Evolutionary conservation across 768 basidiomycete genomes (phyloP).

Genomic region (Coprinopsis cinerea): DNA sequence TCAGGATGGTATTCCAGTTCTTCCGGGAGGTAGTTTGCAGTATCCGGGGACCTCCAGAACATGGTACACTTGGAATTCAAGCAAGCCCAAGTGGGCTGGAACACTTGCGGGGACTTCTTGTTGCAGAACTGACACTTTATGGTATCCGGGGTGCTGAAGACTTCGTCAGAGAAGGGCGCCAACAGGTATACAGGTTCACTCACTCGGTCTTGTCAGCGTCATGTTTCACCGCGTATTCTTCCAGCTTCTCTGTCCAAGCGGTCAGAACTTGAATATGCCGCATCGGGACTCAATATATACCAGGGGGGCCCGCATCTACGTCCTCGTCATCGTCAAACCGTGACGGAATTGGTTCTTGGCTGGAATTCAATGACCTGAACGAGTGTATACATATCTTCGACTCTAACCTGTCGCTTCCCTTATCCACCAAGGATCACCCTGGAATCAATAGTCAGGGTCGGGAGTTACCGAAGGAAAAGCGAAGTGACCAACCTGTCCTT

Average conservation of each 20-base stretch:
- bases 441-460: neutral
- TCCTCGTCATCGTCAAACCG: too few species aligned
- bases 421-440: conserved; percentile 48
- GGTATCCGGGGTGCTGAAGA: too few species aligned
- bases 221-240: too few species aligned
- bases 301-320: too few species aligned
- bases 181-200: too few species aligned
- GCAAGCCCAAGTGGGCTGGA: conserved; percentile 54
- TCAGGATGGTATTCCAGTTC: conserved; percentile 40
- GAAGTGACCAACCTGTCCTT: conserved; percentile 45
- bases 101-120: conserved; percentile 45
- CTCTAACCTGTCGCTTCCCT: conserved; percentile 1
- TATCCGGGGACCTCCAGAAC: conserved; percentile 43
- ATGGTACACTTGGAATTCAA: conserved; percentile 48
- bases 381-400: too few species aligned
- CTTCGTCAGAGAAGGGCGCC: too few species aligned
- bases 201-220: too few species aligned
- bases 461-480: neutral
- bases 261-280: neutral
- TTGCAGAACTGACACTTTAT: conserved; percentile 38
- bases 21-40: conserved; percentile 22
- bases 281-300: too few species aligned
- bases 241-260: neutral
- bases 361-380: too few species aligned
- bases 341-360: too few species aligned